phyloP scores from a whole-genome alignment of 768 basidiomycete species.

The Lactarius evosmus region DNA sequence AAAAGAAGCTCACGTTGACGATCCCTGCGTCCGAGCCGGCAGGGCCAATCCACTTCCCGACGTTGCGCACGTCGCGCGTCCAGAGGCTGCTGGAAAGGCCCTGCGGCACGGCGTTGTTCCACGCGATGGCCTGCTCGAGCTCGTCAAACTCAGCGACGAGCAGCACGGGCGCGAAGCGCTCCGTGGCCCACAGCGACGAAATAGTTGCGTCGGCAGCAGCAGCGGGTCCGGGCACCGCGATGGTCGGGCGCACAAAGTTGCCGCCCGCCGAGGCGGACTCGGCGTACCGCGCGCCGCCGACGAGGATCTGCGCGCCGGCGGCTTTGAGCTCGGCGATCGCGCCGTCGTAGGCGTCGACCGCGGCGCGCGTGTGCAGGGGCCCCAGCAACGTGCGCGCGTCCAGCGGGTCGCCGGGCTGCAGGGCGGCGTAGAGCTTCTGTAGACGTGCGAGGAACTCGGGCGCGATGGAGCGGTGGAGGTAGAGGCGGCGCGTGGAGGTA shows the following conservation, averaged over 20 bases:
- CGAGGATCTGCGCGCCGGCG: conserved; percentile 72
- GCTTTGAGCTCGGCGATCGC: conserved; percentile 60
- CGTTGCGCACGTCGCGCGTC: conserved; percentile 77
- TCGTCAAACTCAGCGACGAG: conserved; percentile 85
- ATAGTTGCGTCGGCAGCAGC: conserved; percentile 46
- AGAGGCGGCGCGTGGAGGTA: conserved; percentile 88
- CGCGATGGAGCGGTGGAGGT: conserved; percentile 81
- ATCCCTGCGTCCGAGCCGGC: conserved; percentile 88
- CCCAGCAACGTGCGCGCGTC: conserved; percentile 71
- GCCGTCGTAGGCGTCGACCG: conserved; percentile 59
- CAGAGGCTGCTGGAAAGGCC: conserved; percentile 91
- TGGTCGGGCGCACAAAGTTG: conserved; percentile 87
- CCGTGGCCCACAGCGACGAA: conserved; percentile 74
- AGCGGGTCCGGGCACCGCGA: conserved; percentile 60
- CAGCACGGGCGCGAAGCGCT: conserved; percentile 87
- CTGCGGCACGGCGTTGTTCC: conserved; percentile 90
- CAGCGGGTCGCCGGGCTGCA: conserved; percentile 86
- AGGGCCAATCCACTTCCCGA: conserved; percentile 92
- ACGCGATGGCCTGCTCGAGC: conserved; percentile 79
- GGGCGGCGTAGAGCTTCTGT: conserved; percentile 63
- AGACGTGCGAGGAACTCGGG: conserved; percentile 72
- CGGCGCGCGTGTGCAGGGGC: conserved; percentile 73
- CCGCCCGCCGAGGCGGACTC: conserved; percentile 51
- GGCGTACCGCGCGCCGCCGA: conserved; percentile 64
- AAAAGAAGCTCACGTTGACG: conserved; percentile 63